phyloP scores from a whole-genome alignment of 768 basidiomycete species.

The Lactarius sp. region DNA sequence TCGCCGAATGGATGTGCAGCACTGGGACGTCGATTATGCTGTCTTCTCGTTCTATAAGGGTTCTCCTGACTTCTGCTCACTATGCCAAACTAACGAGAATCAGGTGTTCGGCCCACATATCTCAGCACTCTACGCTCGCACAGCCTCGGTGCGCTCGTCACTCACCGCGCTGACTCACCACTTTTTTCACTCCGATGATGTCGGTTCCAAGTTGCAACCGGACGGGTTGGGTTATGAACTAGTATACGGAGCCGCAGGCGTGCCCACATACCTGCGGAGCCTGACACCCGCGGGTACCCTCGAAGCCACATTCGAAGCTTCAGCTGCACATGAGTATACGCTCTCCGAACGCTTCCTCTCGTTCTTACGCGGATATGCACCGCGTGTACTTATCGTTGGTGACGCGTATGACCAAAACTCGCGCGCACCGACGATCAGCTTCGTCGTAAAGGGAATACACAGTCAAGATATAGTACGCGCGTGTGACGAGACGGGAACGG shows the following conservation, averaged over 20 bases:
- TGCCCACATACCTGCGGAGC: slow-evolving; percentile 58
- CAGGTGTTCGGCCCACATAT: slow-evolving; percentile 75
- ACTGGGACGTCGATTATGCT: slow-evolving; percentile 74
- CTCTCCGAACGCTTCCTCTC: slow-evolving; percentile 50
- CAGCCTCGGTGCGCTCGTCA: slow-evolving; percentile 43
- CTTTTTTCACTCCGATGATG: slow-evolving; percentile 49
- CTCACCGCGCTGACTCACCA: slow-evolving; percentile 62
- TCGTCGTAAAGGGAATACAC: slow-evolving; percentile 58
- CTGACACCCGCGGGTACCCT: slow-evolving; percentile 45
- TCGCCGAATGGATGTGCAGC: slow-evolving; percentile 61
- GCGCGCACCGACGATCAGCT: slow-evolving; percentile 66
- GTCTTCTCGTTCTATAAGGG: slow-evolving; percentile 78
- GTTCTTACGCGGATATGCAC: slow-evolving; percentile 49
- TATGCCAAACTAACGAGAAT: neutral
- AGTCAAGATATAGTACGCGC: slow-evolving; percentile 59
- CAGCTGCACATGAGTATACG: slow-evolving; percentile 56
- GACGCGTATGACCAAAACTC: slow-evolving; percentile 39
- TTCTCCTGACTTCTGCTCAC: neutral
- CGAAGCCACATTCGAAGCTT: slow-evolving; percentile 48
- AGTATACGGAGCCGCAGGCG: slow-evolving; percentile 54
- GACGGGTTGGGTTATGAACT: slow-evolving; percentile 75
- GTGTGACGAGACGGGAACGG: slow-evolving; percentile 61
- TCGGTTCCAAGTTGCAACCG: slow-evolving; percentile 60
- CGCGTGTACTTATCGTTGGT: slow-evolving; percentile 62
- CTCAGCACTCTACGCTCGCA: slow-evolving; percentile 59